Conservation (phyloP, 495 filamentous ascomycete genomes). For the Tuber melanosporum region DNA sequence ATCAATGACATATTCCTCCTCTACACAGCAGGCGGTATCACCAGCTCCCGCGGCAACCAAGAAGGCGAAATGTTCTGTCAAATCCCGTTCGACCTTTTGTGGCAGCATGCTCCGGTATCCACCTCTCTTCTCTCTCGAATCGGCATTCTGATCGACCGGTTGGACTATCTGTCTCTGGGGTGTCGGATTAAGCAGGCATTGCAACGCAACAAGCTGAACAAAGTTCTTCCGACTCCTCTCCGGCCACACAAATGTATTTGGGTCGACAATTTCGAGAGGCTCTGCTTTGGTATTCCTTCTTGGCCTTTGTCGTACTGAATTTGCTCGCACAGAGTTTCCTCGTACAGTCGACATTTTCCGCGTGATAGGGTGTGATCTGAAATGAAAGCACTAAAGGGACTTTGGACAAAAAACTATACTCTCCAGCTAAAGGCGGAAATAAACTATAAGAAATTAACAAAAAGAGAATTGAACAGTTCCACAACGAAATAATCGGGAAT, state of each 20-base stretch:
- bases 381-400: background rate
- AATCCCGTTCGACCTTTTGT: slow-evolving; percentile 32
- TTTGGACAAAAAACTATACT: background rate
- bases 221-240: slow-evolving; percentile 30
- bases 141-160: background rate
- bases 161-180: slow-evolving; percentile 4
- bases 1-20: slow-evolving; percentile 21
- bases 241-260: slow-evolving; percentile 39
- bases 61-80: slow-evolving; percentile 41
- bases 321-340: background rate
- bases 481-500: background rate
- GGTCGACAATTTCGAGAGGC: slow-evolving; percentile 19
- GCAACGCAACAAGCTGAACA: slow-evolving; percentile 38
- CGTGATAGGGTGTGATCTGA: slow-evolving; percentile 1
- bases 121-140: slow-evolving; percentile 11
- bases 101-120: slow-evolving; percentile 27
- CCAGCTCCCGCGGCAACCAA: slow-evolving; percentile 33
- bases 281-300: slow-evolving; percentile 27
- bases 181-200: slow-evolving; percentile 27
- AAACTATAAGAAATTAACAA: background rate
- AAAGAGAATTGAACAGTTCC: background rate
- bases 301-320: slow-evolving; percentile 21
- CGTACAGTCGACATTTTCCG: background rate
- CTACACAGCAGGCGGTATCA: slow-evolving; percentile 39
- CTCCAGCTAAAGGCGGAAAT: background rate